Evolutionary conservation across 257 asterid species (phyloP).

Genomic region (Plectranthus barbatus): DNA sequence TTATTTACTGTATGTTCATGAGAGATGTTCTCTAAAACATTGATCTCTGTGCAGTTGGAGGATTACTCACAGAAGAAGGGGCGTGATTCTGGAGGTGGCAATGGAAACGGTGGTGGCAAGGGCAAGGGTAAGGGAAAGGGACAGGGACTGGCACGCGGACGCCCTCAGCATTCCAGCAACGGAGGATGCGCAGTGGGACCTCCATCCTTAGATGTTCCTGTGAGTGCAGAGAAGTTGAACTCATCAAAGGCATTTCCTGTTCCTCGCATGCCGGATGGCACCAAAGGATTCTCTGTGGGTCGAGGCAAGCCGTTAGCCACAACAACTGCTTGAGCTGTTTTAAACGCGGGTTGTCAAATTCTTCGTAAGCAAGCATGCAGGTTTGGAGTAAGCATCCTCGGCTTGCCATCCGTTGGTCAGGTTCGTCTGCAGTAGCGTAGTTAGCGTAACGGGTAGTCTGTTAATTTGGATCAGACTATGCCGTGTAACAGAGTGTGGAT

Average conservation of each 20-base stretch:
- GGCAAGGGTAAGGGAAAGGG: conserved; percentile 43
- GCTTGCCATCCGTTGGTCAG: not conserved
- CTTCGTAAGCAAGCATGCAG: conserved; percentile 11
- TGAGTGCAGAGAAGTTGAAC: conserved; percentile 32
- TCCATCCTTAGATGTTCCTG: conserved; percentile 18
- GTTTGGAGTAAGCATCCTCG: conserved; percentile 9
- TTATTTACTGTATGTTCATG: not conserved
- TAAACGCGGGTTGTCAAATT: not conserved
- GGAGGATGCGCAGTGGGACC: conserved; percentile 29
- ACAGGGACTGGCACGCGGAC: conserved; percentile 45
- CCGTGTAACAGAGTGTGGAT: conserved; percentile 9
- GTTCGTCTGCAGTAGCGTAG: not conserved
- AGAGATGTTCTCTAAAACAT: not conserved
- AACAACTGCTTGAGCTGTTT: conserved; percentile 23
- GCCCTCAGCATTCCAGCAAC: conserved; percentile 32
- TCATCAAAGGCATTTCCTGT: conserved; percentile 39
- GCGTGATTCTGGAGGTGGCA: conserved; percentile 27
- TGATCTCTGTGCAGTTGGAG: conserved; percentile 35
- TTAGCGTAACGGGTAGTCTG: conserved; percentile 5
- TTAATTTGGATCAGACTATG: conserved; percentile 2
- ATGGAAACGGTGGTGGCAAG: conserved; percentile 21
- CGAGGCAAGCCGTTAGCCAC: conserved; percentile 70
- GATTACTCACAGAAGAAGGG: conserved; percentile 39
- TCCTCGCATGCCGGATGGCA: conserved; percentile 98
- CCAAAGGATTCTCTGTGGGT: conserved; percentile 87